Conservation (phyloP, 1,284 basidiomycete species). For the Tylopilus microsporus region DNA sequence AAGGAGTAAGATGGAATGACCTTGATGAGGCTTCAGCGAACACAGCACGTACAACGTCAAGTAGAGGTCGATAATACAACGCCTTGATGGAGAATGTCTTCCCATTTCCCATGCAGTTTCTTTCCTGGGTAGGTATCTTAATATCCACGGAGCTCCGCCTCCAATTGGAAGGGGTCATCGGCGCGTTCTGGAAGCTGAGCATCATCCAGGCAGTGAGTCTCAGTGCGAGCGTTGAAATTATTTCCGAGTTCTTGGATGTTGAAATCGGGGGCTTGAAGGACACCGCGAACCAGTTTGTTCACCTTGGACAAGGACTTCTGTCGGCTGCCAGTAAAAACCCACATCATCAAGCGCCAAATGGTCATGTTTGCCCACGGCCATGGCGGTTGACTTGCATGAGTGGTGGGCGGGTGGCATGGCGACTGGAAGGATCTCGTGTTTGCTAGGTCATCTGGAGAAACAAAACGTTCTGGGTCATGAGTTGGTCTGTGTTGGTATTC, state of each 20-base stretch:
- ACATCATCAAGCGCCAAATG: neutral
- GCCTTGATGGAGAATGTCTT: neutral
- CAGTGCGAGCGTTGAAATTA: neutral
- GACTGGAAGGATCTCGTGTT: too few species aligned
- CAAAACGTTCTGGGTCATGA: neutral
- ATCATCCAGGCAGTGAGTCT: neutral
- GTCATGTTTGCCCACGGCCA: slow-evolving; percentile 3
- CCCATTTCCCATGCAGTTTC: neutral
- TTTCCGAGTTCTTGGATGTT: neutral
- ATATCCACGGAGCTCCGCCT: neutral
- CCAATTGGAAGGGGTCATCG: neutral
- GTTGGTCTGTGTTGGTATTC: neutral
- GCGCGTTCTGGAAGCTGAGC: neutral
- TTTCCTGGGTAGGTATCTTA: neutral
- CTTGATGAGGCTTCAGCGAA: neutral
- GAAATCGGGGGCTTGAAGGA: slow-evolving; percentile 1
- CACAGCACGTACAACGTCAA: neutral
- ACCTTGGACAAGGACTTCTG: neutral
- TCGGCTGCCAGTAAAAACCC: neutral
- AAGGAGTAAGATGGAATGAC: neutral
- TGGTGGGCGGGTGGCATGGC: too few species aligned
- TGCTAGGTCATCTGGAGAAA: neutral
- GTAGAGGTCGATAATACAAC: neutral
- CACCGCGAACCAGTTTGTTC: neutral
- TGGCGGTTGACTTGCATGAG: neutral